Evolutionary conservation across 2,329 filamentous ascomycete genomes (phyloP).

Genomic region (Paracorniculantispora psalliotae): DNA sequence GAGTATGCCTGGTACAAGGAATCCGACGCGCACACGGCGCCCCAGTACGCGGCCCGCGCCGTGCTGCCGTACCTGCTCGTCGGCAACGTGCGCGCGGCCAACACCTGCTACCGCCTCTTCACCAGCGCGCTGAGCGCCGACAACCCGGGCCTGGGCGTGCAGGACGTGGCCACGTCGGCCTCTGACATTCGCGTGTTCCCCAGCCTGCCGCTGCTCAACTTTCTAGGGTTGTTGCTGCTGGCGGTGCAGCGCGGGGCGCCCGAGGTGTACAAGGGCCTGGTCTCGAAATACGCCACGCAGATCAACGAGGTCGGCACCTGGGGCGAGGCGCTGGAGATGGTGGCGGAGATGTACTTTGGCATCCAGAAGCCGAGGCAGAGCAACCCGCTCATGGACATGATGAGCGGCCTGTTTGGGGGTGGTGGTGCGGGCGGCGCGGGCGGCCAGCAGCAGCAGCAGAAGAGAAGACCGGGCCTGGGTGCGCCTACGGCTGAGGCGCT

Average conservation of each 20-base stretch:
- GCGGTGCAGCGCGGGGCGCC: slow-evolving; percentile 72
- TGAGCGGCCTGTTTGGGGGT: slow-evolving; percentile 89
- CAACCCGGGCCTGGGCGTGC: slow-evolving; percentile 57
- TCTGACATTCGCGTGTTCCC: slow-evolving; percentile 81
- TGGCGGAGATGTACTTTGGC: slow-evolving; percentile 95
- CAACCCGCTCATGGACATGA: slow-evolving; percentile 96
- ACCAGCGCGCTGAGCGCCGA: slow-evolving; percentile 35
- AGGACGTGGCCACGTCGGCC: slow-evolving; percentile 71
- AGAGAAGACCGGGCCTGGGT: slow-evolving; percentile 39
- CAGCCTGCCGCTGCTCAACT: slow-evolving; percentile 89
- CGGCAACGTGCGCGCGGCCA: slow-evolving; percentile 86
- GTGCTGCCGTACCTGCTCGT: slow-evolving; percentile 87
- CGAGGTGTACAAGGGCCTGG: slow-evolving; percentile 79
- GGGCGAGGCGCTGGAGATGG: slow-evolving; percentile 76
- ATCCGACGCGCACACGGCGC: slow-evolving; percentile 82
- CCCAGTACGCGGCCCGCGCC: slow-evolving; percentile 78
- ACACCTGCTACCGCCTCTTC: slow-evolving; percentile 70
- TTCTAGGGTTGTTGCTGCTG: slow-evolving; percentile 77
- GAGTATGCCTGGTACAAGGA: slow-evolving; percentile 93
- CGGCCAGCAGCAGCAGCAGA: slow-evolving; percentile 25
- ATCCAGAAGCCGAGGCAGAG: slow-evolving; percentile 84
- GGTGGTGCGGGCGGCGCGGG: slow-evolving; percentile 51
- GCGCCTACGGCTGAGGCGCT: slow-evolving; percentile 50
- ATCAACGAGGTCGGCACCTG: slow-evolving; percentile 67
- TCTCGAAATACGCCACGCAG: slow-evolving; percentile 73